Percentiles rank a stretch among this genome's conserved stretches.
Evolutionary conservation across 2,329 filamentous ascomycete genomes (phyloP).

Genomic region (Alternaria alternata): DNA sequence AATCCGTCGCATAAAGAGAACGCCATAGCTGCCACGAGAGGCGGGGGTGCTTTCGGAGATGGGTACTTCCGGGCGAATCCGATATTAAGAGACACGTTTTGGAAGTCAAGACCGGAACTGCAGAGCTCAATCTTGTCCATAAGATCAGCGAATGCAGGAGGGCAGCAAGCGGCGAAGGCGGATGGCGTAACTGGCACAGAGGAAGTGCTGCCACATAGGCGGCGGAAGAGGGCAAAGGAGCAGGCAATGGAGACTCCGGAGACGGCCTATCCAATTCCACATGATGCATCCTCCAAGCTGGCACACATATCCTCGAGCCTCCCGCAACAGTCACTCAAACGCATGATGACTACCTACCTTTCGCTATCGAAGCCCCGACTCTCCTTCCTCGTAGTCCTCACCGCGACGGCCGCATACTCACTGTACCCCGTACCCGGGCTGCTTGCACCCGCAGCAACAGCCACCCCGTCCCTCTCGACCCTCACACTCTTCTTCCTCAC

Average conservation of each 20-base stretch:
- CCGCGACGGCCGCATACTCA: constrained; percentile 88
- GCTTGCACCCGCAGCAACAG: constrained; percentile 72
- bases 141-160: constrained; percentile 12
- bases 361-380: constrained; percentile 95
- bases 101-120: constrained; percentile 38
- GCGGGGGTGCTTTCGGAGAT: constrained; percentile 43
- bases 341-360: constrained; percentile 80
- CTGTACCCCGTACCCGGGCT: constrained; percentile 92
- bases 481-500: constrained; percentile 93
- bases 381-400: constrained; percentile 88
- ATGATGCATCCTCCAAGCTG: constrained; percentile 68
- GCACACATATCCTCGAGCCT: constrained; percentile 65
- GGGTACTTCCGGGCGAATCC: constrained; percentile 53
- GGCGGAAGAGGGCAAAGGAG: constrained; percentile 42
- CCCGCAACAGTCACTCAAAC: constrained; percentile 65
- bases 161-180: constrained; percentile 16
- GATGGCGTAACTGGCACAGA: constrained; percentile 23
- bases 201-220: constrained; percentile 47
- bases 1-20: constrained; percentile 36
- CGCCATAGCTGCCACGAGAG: constrained; percentile 40
- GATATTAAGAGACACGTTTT: constrained; percentile 43
- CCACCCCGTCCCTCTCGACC: constrained; percentile 81
- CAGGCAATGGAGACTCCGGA: constrained; percentile 26
- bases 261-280: constrained; percentile 53
- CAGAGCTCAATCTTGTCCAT: constrained; percentile 40